Evolutionary conservation across 2,329 filamentous ascomycete species (phyloP).

Genomic region (Ceratocystis alfenasii): DNA sequence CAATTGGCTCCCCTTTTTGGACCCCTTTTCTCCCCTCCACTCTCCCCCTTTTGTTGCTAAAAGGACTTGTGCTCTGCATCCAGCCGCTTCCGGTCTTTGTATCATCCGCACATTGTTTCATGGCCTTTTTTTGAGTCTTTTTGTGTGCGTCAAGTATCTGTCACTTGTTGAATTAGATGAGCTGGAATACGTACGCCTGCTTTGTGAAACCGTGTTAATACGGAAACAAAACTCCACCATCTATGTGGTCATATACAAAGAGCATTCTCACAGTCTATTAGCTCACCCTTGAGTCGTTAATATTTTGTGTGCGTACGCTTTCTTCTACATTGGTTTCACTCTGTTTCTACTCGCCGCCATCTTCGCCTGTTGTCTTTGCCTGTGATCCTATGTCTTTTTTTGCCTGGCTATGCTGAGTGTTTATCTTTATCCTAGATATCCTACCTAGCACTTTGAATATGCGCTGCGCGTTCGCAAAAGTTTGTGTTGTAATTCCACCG

Average conservation of each 20-base stretch:
- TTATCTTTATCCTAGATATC: background rate
- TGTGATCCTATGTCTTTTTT: background rate
- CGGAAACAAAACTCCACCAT: background rate
- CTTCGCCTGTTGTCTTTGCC: constrained; percentile 4
- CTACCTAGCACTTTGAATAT: no score
- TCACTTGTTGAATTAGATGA: background rate
- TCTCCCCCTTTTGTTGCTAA: background rate
- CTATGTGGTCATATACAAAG: background rate
- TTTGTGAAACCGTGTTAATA: background rate
- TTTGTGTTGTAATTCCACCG: background rate
- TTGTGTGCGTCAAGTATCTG: background rate
- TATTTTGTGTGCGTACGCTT: background rate
- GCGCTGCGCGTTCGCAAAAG: no score
- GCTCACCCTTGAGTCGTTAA: background rate
- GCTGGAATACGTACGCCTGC: background rate
- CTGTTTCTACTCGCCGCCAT: background rate
- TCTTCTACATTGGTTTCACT: constrained; percentile 8
- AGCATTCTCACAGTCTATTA: background rate
- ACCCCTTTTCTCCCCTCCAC: background rate
- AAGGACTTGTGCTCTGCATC: background rate
- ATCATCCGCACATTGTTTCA: constrained; percentile 2
- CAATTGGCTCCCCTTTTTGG: background rate
- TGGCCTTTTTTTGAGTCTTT: background rate
- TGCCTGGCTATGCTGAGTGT: background rate
- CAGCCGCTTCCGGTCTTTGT: background rate